Conservation (phyloP, 371 early-diverging fungal genomes). For the Capniomyces stellatus region DNA sequence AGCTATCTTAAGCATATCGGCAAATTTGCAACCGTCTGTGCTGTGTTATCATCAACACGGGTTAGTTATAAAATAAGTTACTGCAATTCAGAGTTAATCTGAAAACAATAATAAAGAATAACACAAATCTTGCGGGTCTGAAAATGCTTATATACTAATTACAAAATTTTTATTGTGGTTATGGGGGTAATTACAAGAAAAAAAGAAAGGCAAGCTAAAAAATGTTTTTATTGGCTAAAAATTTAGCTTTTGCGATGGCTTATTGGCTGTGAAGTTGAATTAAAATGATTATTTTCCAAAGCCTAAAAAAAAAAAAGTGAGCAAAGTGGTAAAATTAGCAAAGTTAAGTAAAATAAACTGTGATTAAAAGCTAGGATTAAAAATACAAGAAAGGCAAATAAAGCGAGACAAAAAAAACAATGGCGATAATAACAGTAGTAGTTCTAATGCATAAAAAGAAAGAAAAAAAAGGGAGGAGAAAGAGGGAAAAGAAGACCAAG, state of each 20-base stretch:
- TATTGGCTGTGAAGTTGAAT: not conserved
- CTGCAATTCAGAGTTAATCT: slow-evolving; percentile 7
- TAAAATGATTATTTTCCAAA: not conserved
- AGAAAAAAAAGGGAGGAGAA: not conserved
- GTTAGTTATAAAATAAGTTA: slow-evolving; percentile 4
- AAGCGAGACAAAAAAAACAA: too few relatives aligned
- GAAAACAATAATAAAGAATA: slow-evolving; percentile 2
- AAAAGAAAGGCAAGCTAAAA: too few relatives aligned
- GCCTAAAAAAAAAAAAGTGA: not conserved
- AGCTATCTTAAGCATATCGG: not conserved
- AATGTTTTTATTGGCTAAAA: not conserved
- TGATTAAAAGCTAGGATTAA: too few relatives aligned
- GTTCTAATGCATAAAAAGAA: not conserved
- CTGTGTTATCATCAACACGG: slow-evolving; percentile 1
- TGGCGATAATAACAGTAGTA: too few relatives aligned
- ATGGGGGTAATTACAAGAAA: too few relatives aligned
- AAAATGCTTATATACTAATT: not conserved
- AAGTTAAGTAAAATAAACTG: too few relatives aligned
- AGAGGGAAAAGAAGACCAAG: not conserved
- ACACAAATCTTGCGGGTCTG: not conserved
- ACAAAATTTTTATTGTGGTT: not conserved
- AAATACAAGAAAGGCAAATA: not conserved
- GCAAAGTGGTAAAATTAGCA: too few relatives aligned
- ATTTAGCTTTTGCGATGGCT: not conserved
- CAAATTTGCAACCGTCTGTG: not conserved